Percentiles rank a stretch among this genome's conserved stretches.
Conservation (phyloP, 2,329 filamentous ascomycete species). For the Huntiella savannae region DNA sequence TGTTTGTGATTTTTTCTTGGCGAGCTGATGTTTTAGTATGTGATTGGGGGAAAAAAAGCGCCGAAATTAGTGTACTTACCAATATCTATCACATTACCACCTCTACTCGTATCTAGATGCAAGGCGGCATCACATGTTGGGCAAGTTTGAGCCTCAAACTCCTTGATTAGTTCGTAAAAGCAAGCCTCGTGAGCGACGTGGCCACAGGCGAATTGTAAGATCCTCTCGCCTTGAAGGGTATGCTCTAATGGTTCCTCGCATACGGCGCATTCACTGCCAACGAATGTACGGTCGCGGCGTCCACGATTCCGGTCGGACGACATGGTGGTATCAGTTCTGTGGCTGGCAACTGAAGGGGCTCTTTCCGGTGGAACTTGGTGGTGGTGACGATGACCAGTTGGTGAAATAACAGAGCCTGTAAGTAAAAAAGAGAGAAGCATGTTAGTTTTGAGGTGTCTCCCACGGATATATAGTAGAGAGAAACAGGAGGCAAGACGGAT, state of each 20-base stretch:
- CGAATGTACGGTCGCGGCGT: conserved; percentile 80
- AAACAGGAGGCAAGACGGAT: neutral
- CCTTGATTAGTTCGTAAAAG: conserved; percentile 95
- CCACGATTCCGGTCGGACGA: conserved; percentile 53
- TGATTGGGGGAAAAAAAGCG: neutral
- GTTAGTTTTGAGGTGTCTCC: neutral
- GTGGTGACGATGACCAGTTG: conserved; percentile 13
- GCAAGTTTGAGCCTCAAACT: conserved; percentile 85
- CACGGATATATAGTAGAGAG: neutral
- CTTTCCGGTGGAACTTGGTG: conserved; percentile 8
- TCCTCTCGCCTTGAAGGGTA: conserved; percentile 79
- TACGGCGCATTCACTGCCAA: conserved; percentile 84
- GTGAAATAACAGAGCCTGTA: conserved; percentile 3
- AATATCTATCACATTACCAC: conserved; percentile 80
- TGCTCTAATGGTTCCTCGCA: conserved; percentile 95
- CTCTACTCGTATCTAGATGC: conserved; percentile 77
- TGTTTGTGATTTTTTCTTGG: conserved; percentile 81
- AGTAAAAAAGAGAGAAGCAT: neutral
- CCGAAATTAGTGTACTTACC: conserved; percentile 32
- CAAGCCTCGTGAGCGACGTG: conserved; percentile 96
- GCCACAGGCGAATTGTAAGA: conserved; percentile 88
- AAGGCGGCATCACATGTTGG: conserved; percentile 84
- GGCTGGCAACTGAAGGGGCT: conserved; percentile 13
- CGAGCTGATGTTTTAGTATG: conserved; percentile 14
- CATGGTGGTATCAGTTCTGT: conserved; percentile 18